Conservation (phyloP, 257 asterid genomes). For the Nemophila menziesii region DNA sequence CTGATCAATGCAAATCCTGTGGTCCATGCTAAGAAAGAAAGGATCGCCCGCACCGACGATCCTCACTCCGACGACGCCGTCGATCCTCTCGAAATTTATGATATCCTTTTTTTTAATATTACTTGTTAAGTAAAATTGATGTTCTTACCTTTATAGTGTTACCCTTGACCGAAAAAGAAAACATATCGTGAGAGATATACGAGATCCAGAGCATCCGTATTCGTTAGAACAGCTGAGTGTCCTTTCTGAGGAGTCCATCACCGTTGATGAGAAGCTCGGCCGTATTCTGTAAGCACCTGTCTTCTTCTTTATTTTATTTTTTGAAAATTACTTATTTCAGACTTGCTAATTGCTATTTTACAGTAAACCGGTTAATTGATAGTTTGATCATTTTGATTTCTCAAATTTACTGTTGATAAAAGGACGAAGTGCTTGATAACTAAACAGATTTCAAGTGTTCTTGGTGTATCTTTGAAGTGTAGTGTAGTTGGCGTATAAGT, state of each 20-base stretch:
- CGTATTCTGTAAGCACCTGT: constrained; percentile 56
- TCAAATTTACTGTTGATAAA: no score
- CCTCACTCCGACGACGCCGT: constrained; percentile 44
- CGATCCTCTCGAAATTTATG: constrained; percentile 88
- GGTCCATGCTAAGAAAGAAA: constrained; percentile 78
- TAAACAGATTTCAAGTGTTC: no score
- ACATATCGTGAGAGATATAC: constrained; percentile 74
- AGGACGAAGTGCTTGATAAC: no score
- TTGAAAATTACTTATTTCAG: not conserved
- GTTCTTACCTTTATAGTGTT: constrained; percentile 4
- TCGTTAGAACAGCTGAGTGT: constrained; percentile 90
- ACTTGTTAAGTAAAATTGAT: not conserved
- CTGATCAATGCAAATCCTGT: constrained; percentile 90
- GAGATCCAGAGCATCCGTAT: constrained; percentile 97
- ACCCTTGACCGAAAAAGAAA: constrained; percentile 39
- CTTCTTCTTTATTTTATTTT: not conserved
- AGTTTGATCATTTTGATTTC: no score
- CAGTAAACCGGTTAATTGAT: no score
- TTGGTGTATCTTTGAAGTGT: no score
- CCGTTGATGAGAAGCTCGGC: constrained; percentile 75
- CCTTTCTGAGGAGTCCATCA: constrained; percentile 73
- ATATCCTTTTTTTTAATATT: constrained; percentile 44
- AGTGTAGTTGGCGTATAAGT: no score
- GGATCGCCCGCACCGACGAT: constrained; percentile 44
- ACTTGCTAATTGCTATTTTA: not conserved